Conservation (phyloP, 768 basidiomycete genomes). For the Lentinula raphanica region DNA sequence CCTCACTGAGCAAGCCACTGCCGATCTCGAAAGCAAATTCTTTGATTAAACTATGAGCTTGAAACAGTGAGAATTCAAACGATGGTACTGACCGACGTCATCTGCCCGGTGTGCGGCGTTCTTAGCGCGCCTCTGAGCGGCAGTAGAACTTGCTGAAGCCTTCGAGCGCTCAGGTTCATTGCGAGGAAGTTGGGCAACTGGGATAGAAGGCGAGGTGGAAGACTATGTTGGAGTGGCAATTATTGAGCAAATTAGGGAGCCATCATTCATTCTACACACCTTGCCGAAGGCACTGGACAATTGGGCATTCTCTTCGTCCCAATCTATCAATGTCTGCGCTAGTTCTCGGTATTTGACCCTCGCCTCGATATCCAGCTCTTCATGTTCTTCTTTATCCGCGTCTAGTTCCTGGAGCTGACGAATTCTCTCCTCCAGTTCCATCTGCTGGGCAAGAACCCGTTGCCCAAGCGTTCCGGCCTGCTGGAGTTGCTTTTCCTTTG, state of each 20-base stretch:
- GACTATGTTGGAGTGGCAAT: not conserved
- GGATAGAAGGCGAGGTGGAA: constrained; percentile 30
- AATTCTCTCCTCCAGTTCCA: constrained; percentile 88
- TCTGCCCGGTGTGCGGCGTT: constrained; percentile 88
- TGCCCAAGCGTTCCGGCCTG: constrained; percentile 91
- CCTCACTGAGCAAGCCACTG: constrained; percentile 85
- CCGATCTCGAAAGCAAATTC: constrained; percentile 99
- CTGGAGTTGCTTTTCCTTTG: constrained; percentile 88
- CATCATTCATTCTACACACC: constrained; percentile 35
- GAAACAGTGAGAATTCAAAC: constrained; percentile 9
- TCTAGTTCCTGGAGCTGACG: constrained; percentile 72
- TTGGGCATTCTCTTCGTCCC: constrained; percentile 78
- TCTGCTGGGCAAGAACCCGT: constrained; percentile 88
- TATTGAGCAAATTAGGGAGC: not conserved
- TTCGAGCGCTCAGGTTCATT: constrained; percentile 61
- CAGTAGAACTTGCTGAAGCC: constrained; percentile 58
- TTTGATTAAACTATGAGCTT: constrained; percentile 13
- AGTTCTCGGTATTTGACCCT: constrained; percentile 73
- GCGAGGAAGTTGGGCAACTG: constrained; percentile 48
- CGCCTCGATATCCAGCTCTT: constrained; percentile 61
- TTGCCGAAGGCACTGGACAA: constrained; percentile 68
- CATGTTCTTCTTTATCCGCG: constrained; percentile 56
- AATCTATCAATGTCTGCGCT: constrained; percentile 64
- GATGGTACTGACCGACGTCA: constrained; percentile 66
- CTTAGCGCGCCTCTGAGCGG: constrained; percentile 84